Base-by-base conservation (phyloP, 805 yeast genomes). In the Wickerhamiella sorbophila region DNA sequence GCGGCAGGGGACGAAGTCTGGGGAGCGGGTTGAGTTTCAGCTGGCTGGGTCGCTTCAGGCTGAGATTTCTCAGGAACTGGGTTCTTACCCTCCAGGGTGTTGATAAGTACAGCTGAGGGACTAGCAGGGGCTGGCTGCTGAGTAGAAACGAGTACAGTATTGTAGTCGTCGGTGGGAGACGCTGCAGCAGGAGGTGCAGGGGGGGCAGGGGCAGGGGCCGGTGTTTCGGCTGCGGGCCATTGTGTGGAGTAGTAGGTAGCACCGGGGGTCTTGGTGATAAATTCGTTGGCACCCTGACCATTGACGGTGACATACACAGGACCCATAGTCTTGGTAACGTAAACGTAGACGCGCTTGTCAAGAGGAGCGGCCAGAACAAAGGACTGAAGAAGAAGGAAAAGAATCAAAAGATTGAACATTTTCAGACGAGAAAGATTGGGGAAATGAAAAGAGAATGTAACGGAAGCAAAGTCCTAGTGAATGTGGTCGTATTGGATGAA, bases 11-110 rank as follows among this genome's bases (percentile, higher is more conserved):
- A 39, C 8, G 57, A 44, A 27, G 58, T 45, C 32, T 55, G 44
- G 31, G 62, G 45, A 22, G 66, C 51, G 38, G 58, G 40, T 14
- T 56, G 45, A 34, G 53, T 38, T n/a, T 58, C 41, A 19, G 59
- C 31, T 8, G 52, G 39, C 20, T 47, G 49, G 27, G 42, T 44
- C 6, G 29, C 29, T 24, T 24, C 10, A 12, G 29, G 12, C 6
- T 6, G 6, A 12, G 29, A 8, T 8, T 8, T 12, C 29, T 6
- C 6, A 8, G 29, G 10, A 8, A 8, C 29, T 8, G 29, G 29
- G 29, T 8, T 8, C 29, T 24, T 24, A 19, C 52, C 37, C 4
- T 39, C 35, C n/a, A 52, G 29, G 4, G 48, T 19, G n/a, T 51
- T 9, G 16, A 54, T 33, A 15, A 33, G 20, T 29, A 31, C 21